These are phyloP conservation scores for Neurospora sp. DNA, from an alignment of 2,329 filamentous ascomycete genomes.

Conservation along the genomic window DNA sequence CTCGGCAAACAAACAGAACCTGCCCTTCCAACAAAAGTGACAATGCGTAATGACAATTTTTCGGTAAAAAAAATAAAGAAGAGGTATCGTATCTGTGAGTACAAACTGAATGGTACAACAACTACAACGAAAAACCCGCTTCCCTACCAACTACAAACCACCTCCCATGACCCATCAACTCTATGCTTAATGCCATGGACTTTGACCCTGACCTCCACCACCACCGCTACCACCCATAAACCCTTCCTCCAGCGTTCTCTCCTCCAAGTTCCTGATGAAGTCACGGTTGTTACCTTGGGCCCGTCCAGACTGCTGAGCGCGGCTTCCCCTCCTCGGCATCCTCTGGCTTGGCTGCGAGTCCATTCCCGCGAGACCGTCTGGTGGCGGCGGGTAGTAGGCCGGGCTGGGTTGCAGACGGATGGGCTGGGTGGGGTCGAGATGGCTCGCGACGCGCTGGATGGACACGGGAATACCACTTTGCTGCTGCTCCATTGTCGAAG, in stretches of 20 bases:
- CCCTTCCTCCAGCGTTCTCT: constrained; percentile 86
- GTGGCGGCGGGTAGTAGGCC: constrained; percentile 90
- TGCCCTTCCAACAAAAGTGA: background rate
- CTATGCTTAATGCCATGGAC: constrained; percentile 45
- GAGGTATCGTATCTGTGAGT: background rate
- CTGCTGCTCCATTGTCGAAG: constrained; percentile 93
- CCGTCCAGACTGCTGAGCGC: constrained; percentile 50
- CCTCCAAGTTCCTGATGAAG: constrained; percentile 90
- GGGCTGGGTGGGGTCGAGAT: constrained; percentile 87
- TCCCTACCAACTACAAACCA: background rate
- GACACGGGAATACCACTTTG: constrained; percentile 85
- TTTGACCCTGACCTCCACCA: constrained; percentile 31
- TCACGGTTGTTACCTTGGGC: constrained; percentile 55
- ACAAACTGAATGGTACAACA: background rate
- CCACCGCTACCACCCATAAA: constrained; percentile 49
- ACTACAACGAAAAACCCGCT: background rate
- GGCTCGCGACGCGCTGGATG: constrained; percentile 89
- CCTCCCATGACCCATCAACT: background rate
- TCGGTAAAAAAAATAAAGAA: background rate
- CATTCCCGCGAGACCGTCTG: constrained; percentile 65
- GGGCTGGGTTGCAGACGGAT: constrained; percentile 92
- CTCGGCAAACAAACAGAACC: background rate
- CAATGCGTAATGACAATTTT: background rate
- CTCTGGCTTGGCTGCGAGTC: constrained; percentile 46
- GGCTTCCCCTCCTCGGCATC: constrained; percentile 63